Conservation (phyloP, 345 rosid species). For the Hirschfeldia incana region DNA sequence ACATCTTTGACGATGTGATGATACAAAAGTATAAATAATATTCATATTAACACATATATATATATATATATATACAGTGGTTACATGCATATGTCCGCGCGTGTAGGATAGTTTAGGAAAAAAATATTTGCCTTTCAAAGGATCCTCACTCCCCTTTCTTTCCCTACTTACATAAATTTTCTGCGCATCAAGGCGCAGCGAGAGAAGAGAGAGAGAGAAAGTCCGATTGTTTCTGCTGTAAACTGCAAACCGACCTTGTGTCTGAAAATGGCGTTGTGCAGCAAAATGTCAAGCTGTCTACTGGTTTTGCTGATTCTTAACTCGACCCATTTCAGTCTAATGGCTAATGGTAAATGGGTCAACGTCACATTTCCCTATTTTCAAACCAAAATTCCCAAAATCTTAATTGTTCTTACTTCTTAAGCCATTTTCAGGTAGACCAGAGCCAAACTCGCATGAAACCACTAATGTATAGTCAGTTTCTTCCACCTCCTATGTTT, state of each 20-base stretch:
- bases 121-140: constrained; percentile 10
- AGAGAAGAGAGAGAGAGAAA: constrained; percentile 15
- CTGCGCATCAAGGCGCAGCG: constrained; percentile 18
- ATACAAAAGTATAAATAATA: constrained; percentile 15
- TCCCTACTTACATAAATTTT: constrained; percentile 21
- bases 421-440: constrained; percentile 54
- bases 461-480: constrained; percentile 45
- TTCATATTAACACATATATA: not conserved
- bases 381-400: not conserved
- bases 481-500: not conserved
- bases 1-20: constrained; percentile 38
- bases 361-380: constrained; percentile 26
- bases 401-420: constrained; percentile 9
- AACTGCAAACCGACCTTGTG: constrained; percentile 20
- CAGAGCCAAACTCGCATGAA: constrained; percentile 41
- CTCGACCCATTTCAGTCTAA: constrained; percentile 52
- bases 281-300: constrained; percentile 41
- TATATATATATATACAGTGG: not conserved
- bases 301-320: constrained; percentile 50
- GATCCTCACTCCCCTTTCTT: constrained; percentile 8
- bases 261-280: constrained; percentile 38
- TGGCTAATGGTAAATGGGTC: constrained; percentile 58
- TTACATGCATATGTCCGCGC: constrained; percentile 33
- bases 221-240: constrained; percentile 20
- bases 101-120: constrained; percentile 23